Evolutionary conservation across 805 yeast species (phyloP).

Genomic region (Kodamaea laetipori): DNA sequence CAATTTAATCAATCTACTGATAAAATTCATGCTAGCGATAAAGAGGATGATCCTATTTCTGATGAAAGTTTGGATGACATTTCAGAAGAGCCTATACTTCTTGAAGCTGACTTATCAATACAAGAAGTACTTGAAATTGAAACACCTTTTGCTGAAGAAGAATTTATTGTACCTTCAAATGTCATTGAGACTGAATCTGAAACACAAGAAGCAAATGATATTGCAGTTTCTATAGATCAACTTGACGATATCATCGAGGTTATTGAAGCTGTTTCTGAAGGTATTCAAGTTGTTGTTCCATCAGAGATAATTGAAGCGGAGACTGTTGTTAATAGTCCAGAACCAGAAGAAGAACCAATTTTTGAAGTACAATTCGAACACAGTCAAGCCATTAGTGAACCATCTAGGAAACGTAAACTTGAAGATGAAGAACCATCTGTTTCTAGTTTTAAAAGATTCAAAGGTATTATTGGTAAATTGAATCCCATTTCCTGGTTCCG

Average conservation of each 20-base stretch:
- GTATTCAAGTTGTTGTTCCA: constrained; percentile 4
- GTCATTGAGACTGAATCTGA: background rate
- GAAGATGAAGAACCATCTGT: constrained; percentile 7
- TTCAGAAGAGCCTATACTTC: constrained; percentile 1
- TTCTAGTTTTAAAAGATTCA: constrained; percentile 9
- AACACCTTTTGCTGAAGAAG: background rate
- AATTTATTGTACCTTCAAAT: constrained; percentile 3
- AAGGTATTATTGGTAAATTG: constrained; percentile 5
- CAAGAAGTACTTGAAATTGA: background rate
- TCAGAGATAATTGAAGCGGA: constrained; percentile 8
- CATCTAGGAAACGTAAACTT: constrained; percentile 10
- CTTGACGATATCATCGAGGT: constrained; percentile 1
- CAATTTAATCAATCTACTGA: too few relatives aligned
- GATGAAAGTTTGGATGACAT: constrained; percentile 2
- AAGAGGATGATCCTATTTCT: background rate
- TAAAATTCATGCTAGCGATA: too few relatives aligned
- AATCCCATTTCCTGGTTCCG: constrained; percentile 11
- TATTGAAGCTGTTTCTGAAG: constrained; percentile 5
- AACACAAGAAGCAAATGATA: background rate
- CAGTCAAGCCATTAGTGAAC: too few relatives aligned
- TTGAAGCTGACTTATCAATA: background rate
- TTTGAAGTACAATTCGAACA: too few relatives aligned
- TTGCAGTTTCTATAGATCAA: background rate
- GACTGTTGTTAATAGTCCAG: background rate
- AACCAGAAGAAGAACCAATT: background rate